Evolutionary conservation across 2,329 filamentous ascomycete species (phyloP), one percentile per base, ranked within the genome.

Genomic region (Ophioceras dolichostomum): DNA sequence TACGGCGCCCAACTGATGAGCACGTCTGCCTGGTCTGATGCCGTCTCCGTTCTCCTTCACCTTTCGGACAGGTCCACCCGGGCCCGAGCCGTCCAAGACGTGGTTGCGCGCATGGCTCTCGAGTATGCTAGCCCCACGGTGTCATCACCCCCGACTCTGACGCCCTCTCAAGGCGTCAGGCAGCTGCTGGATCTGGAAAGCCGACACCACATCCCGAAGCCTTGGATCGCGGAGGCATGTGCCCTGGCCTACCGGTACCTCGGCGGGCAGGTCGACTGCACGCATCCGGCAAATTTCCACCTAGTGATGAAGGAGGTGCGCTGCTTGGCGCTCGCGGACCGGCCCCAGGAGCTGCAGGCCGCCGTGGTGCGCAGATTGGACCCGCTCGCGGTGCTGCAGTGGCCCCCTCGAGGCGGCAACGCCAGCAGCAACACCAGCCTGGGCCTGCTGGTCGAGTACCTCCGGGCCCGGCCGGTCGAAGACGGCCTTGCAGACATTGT

Each of bases 21-120:
- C 33, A 67, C 73, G 36, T 74, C 73, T 26, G 70, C 79, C 47
- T 81, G 82, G 69, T 60, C 80, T 2, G 76, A 79, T 41, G 82
- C 84, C 3, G 59, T 80, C 2, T 94, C 87, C 55, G 81, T 88
- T 10, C 67, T 93, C 8, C 63, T 88, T 20, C 85, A 88, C 59
- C 68, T 93, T n/a, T 75, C 68, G 27, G 70, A 75, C 43, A 54
- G 69, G 3, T 57, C 65, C 4, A 72, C 76, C 31, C 79, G 87
- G 38, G 69, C 73, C 45, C 73, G 68, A 46, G 70, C 76, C 17
- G 68, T 89, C 18, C 78, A 84, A 51, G 77, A 87, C 38, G 76
- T 87, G 33, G 69, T 93, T 5, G 76, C 76, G 30, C 75, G 77
- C 26, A 17, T 29, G 18, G 31, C 30, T 3, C 13, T 29, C 22